Base-by-base conservation (phyloP, 2,329 filamentous ascomycete genomes). In the Sporothrix phasma region DNA sequence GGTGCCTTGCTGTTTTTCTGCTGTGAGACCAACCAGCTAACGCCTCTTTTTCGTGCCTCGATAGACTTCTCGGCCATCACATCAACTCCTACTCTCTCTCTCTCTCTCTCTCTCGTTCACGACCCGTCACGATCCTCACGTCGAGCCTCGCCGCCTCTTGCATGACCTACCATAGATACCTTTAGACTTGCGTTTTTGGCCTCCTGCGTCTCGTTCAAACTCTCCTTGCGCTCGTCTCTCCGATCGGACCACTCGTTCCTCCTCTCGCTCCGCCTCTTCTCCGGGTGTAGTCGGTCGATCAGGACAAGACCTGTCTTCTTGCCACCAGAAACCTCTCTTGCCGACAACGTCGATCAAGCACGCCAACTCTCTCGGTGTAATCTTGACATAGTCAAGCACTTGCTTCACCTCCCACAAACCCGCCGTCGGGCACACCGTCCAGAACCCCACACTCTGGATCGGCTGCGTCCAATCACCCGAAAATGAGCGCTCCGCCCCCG, bases 401-500 rank as follows among this genome's bases (percentile, higher is more conserved):
- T 63, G 26, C 54, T 63, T 56, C 29, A 31, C 56, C 26, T 5
- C 7, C 34, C 24, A 1, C 8, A 29, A 19, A 15, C 29, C 17
- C 26, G 39, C 56, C 56, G 24, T 31, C 39, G 56, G 37, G 39
- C 37, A 59, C 39, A 17, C 39, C 39, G 24, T 59, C 24, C 29
- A 56, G 37, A 51, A 63, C 22, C 37, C 47, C 26, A 39, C 49
- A 47, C 60, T 24, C 60, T 64, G 61, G 65, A 64, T 63, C 63
- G 66, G 47, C 69, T 69, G 62, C 66, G 46, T 67, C 67, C 60
- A 67, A 70, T 64, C 63, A 70, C 64, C 63, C 43, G 49, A 68
- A 46, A 31, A 82, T 81, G 77, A 81, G 76, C 74, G 77, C 84
- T 70, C 88, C 88, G 68, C 92, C 92, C 67, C 92, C 92, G 68